Evolutionary conservation across 371 early-diverging fungal species (phyloP).

Genomic region (Rhizopus stolonifer): DNA sequence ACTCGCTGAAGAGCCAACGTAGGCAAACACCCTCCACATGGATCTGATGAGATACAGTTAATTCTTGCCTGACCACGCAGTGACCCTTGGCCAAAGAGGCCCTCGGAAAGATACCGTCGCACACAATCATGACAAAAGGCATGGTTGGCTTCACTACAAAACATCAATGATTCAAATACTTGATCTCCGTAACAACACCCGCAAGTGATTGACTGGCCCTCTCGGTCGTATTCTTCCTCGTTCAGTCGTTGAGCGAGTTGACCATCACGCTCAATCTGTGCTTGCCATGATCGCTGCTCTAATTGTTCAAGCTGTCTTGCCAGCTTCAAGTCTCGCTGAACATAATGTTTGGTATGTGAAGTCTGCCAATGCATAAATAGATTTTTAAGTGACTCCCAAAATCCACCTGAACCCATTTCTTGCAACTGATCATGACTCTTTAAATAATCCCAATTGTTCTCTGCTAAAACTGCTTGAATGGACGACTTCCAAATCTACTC

Average conservation of each 20-base stretch:
- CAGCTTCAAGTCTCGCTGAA: conserved; percentile 13
- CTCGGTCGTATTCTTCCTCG: conserved; percentile 32
- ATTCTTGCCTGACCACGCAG: conserved; percentile 42
- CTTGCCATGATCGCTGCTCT: conserved; percentile 12
- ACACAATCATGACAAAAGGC: conserved; percentile 56
- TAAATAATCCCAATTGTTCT: conserved; percentile 56
- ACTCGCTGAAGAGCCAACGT: conserved; percentile 24
- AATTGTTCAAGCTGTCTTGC: conserved; percentile 31
- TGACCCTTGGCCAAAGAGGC: conserved; percentile 59
- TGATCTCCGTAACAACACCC: conserved; percentile 57
- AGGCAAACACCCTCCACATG: conserved; percentile 37
- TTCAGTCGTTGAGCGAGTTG: conserved; percentile 40
- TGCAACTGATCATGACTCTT: conserved; percentile 38
- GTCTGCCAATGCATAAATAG: conserved; percentile 36
- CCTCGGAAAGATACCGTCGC: conserved; percentile 43
- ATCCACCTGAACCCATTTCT: conserved; percentile 44
- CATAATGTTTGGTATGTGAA: neutral
- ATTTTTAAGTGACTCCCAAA: conserved; percentile 38
- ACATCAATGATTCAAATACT: conserved; percentile 51
- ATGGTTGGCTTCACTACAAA: conserved; percentile 55
- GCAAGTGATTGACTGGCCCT: conserved; percentile 52
- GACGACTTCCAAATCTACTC: conserved; percentile 51
- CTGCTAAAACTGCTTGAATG: conserved; percentile 56
- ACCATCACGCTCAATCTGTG: conserved; percentile 27
- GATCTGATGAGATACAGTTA: conserved; percentile 38